Percentiles rank a stretch among this genome's conserved stretches.
phyloP scores from a whole-genome alignment of 345 rosid species.

The Mangifera indica region DNA sequence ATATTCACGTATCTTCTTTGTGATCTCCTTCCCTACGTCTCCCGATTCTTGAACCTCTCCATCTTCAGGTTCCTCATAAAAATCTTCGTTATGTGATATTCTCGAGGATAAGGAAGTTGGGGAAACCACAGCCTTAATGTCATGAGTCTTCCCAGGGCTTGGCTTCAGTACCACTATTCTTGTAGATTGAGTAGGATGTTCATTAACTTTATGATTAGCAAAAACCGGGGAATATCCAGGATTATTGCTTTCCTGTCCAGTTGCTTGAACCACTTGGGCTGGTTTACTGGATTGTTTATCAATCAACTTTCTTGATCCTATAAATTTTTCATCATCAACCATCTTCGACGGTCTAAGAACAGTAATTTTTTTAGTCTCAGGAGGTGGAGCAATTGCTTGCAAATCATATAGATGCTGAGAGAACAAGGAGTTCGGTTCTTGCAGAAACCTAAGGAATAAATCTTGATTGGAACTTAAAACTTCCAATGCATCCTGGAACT shows the following conservation, averaged over 20 bases:
- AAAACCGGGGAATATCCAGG: slow-evolving; percentile 40
- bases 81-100: slow-evolving; percentile 35
- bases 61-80: slow-evolving; percentile 51
- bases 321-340: slow-evolving; percentile 52
- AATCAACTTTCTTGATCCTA: slow-evolving; percentile 42
- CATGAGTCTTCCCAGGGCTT: slow-evolving; percentile 58
- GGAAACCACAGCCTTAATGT: slow-evolving; percentile 42
- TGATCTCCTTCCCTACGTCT: slow-evolving; percentile 60
- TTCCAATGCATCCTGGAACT: slow-evolving; percentile 80
- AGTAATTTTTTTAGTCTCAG: slow-evolving; percentile 78
- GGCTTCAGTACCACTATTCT: slow-evolving; percentile 91
- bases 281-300: slow-evolving; percentile 47
- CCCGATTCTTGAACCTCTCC: slow-evolving; percentile 54
- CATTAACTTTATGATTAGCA: slow-evolving; percentile 46
- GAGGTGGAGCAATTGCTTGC: slow-evolving; percentile 55
- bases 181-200: slow-evolving; percentile 65
- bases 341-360: slow-evolving; percentile 83
- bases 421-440: slow-evolving; percentile 71
- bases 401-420: slow-evolving; percentile 51
- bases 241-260: slow-evolving; percentile 42
- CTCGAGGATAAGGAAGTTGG: slow-evolving; percentile 53
- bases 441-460: slow-evolving; percentile 65
- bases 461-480: slow-evolving; percentile 76
- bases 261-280: slow-evolving; percentile 36
- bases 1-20: slow-evolving; percentile 50